These are phyloP conservation scores for Clitopilus hobsonii DNA, from an alignment of 768 basidiomycete species.

Conservation along the genomic window DNA sequence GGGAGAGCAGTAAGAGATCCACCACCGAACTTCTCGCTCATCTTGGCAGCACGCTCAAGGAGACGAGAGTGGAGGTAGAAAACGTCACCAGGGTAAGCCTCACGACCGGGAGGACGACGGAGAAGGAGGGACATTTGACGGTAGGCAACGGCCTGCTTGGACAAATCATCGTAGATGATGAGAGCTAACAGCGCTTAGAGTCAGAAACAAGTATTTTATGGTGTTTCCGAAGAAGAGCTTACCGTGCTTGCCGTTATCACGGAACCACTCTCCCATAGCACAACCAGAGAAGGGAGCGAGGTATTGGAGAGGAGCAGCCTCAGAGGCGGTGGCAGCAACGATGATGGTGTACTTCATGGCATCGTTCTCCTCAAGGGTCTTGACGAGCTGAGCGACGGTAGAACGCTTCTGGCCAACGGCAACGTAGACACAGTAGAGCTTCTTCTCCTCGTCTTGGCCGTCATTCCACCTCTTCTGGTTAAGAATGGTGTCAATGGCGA, in stretches of 20 bases:
- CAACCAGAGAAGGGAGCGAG: conserved; percentile 99
- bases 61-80: conserved; percentile 99
- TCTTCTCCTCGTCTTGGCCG: conserved; percentile 93
- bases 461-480: conserved; percentile 99
- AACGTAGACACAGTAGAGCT: conserved; percentile 99
- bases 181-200: too few relatives aligned
- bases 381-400: conserved; percentile 97
- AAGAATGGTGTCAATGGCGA: conserved; percentile 99
- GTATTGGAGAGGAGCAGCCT: conserved; percentile 98
- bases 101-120: conserved; percentile 99
- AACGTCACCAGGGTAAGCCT: conserved; percentile 99
- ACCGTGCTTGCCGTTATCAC: conserved; percentile 99
- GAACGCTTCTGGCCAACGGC: conserved; percentile 99
- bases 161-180: conserved; percentile 99
- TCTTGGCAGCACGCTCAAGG: conserved; percentile 99
- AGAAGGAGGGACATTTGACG: conserved; percentile 99
- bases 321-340: conserved; percentile 98
- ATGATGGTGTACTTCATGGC: conserved; percentile 99
- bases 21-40: conserved; percentile 98
- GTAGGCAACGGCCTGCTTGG: conserved; percentile 99
- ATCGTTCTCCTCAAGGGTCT: conserved; percentile 99
- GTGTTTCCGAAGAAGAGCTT: conserved; percentile 17
- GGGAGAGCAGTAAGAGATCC: conserved; percentile 98
- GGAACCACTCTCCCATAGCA: conserved; percentile 99
- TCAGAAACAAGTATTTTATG: too few relatives aligned